Evolutionary conservation across 2,329 filamentous ascomycete species (phyloP), one percentile per base, ranked within the genome.

Genomic region (Dissoconium aciculare): DNA sequence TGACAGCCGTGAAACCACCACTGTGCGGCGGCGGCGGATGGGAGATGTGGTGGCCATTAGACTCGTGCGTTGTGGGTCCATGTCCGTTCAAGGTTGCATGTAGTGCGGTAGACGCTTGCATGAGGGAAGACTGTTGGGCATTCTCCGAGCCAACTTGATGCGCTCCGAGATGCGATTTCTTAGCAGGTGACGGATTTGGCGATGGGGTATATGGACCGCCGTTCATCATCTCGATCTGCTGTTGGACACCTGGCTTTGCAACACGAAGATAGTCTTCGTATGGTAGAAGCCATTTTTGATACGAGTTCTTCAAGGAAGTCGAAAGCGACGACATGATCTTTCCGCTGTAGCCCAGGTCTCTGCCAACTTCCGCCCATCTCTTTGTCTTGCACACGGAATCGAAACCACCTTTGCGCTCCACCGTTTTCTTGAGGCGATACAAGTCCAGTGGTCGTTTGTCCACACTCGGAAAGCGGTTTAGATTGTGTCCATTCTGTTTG

Each of bases 291-390:
- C 89, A 98, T 58, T 87, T 77, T 54, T 93, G 84, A 47, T 91
- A 98, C 0, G 89, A 95, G 55, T 98, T 98, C 55, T 95, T 98
- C 25, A 98, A 68, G 4, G 89, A 95, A 0, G 89, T 98, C 4
- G 89, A 98, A 27, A 98, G 63, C 5, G 89, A 95, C 2, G 87
- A 95, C 89, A 98, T 98, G 40, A 98, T 98, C 63, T 98, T 98
- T 52, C 89, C 89, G 51, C 87, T 95, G 58, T 98, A 98, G 32
- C 89, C 89, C 28, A 98, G 62, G 53, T 95, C 89, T 49, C 89
- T 75, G 17, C 89, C 89, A 45, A 98, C 95, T 56, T 98, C 89
- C 11, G 89, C 89, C 89, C 89, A 98, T 61, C 95, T 95, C 60
- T 98, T 98, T 33, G 78, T 69, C 57, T 93, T 94, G 67, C 89